Conservation (phyloP, 805 yeast genomes). For the Starmerella scarabaei region DNA sequence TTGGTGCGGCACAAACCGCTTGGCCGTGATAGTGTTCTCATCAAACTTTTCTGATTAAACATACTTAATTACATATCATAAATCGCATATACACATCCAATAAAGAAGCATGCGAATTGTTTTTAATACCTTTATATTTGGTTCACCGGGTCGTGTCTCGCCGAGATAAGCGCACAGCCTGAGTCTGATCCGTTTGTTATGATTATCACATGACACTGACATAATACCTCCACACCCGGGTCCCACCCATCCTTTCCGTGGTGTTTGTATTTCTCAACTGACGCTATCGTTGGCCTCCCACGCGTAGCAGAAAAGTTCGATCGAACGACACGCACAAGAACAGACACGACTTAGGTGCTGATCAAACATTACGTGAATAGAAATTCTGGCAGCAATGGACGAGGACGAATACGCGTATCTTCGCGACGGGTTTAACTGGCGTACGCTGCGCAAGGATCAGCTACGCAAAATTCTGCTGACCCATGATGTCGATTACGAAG, state of each 20-base stretch:
- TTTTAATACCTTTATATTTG: no score
- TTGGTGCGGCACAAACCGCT: constrained; percentile 7
- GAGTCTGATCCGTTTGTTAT: no score
- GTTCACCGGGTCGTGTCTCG: no score
- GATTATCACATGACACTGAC: no score
- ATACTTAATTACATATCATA: neutral
- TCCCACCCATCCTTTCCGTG: no score
- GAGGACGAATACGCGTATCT: constrained; percentile 18
- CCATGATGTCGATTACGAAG: constrained; percentile 47
- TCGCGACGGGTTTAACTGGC: constrained; percentile 50
- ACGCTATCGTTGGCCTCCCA: no score
- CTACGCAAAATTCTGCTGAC: constrained; percentile 53
- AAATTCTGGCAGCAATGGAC: neutral
- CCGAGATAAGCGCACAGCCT: no score
- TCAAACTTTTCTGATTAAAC: no score
- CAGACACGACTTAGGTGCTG: neutral
- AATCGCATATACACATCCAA: neutral
- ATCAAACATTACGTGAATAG: neutral
- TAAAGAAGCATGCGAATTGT: neutral
- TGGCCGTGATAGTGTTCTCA: neutral
- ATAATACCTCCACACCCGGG: no score
- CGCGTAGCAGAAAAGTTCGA: no score
- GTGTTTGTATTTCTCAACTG: no score
- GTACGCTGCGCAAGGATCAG: constrained; percentile 50
- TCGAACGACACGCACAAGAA: neutral